Evolutionary conservation across 768 basidiomycete genomes (phyloP), one percentile per base, ranked within the genome.

Genomic region (Trametes maxima): DNA sequence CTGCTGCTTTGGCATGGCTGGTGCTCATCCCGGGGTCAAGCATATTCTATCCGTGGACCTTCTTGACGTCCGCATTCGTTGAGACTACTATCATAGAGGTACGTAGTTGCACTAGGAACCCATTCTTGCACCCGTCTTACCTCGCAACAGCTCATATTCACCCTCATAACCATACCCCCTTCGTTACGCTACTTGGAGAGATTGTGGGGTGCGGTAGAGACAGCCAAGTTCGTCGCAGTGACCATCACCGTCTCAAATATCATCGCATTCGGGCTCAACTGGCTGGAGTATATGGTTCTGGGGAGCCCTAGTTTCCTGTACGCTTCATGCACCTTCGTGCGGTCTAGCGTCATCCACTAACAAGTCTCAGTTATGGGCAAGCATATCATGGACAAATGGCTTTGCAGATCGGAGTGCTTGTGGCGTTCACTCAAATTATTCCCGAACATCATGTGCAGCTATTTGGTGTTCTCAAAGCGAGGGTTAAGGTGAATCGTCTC

Each of bases 401-500:
- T 5, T 79, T 99, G 19, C 93, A 97, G 69, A 88, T 88, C 52
- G 89, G 88, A 2, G 79, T 95, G 63, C 79, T 99, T 37, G 97
- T 99, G 56, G 96, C 95, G 6, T 98, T 98, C 76, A 98, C 95
- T 3, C 97, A 99, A 74, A 76, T 97, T 56, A 98, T 98, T 67
- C 96, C 96, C 35, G 97, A 99, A 75, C 95, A 99, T 69, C 96
- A 98, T 75, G 88, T 99, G 14, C 97, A 98, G 73, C 70, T 98
- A 17, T 80, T 98, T 60, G 94, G 95, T 36, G 76, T 93, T 47
- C 70, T 94, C 65, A 92, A 86, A 74, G 82, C 90, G 48, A 85
- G 94, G 58, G 95, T 98, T 67, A 99, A 98, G 86, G 95, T 92
- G 43, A 11, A 13, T 56, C 2, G 10, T 28, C 5, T 62, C 0